A percentile compares a stretch with the other conserved stretches of the same genome.
phyloP scores from a whole-genome alignment of 2,329 filamentous ascomycete genomes.

The Xylaria sp. region DNA sequence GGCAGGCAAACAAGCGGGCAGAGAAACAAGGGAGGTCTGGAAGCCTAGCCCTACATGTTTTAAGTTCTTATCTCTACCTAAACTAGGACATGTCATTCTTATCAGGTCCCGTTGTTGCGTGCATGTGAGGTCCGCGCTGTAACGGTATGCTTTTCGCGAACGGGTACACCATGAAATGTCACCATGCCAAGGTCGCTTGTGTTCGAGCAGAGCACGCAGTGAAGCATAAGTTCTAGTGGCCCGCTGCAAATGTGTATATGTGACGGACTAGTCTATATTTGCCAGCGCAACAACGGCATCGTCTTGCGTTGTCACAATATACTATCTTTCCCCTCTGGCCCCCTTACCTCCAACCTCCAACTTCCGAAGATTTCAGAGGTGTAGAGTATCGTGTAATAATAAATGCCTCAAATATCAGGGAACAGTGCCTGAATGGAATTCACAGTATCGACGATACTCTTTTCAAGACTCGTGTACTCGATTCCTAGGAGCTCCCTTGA shows the following conservation, averaged over 20 bases:
- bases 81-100: not conserved
- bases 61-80: not conserved
- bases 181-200: conserved; percentile 2
- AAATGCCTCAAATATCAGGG: conserved; percentile 5
- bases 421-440: conserved; percentile 49
- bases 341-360: not conserved
- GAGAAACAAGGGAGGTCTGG: conserved; percentile 9
- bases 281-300: too few species aligned
- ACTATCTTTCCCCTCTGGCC: too few species aligned
- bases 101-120: conserved; percentile 5
- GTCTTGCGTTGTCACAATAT: too few species aligned
- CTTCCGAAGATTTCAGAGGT: not conserved
- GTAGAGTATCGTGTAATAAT: too few species aligned
- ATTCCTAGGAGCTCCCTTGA: conserved; percentile 67
- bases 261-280: too few species aligned
- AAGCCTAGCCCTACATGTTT: conserved; percentile 9
- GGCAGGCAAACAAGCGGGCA: not conserved
- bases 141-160: conserved; percentile 3
- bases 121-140: not conserved
- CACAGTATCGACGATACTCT: conserved; percentile 70
- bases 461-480: conserved; percentile 66
- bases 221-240: not conserved
- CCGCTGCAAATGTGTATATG: not conserved
- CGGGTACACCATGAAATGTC: not conserved
- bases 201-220: not conserved